Evolutionary conservation across 805 yeast species (phyloP), one percentile per base, ranked within the genome.

Genomic region (Naumovozyma castellii): DNA sequence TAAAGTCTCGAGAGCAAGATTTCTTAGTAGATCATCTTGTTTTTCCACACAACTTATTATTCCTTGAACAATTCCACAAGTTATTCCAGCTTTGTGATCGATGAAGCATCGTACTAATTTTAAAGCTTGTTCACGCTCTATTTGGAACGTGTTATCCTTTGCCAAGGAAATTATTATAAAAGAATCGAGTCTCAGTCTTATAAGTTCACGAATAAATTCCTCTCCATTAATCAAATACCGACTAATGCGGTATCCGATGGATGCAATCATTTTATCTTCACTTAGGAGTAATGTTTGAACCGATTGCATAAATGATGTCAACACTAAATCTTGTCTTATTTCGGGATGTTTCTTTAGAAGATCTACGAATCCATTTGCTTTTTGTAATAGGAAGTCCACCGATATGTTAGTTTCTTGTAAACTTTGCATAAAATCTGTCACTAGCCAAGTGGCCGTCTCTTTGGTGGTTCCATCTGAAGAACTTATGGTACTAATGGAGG

Each of bases 111-210:
- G 67, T 0, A 86, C 62, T 18, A 86, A 63, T 50, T 80, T 82
- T 25, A 90, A 52, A 0, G 94, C 92, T 51, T 87, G 86, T 35
- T 77, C 80, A 43, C 87, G 72, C 51, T 88, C 95, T 2, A 76
- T 59, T 18, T 75, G 71, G 41, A 53, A 60, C 2, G 75, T 57
- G 29, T 69, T 63, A 17, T 77, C 80, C 37, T 76, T 76, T 1
- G 83, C 69, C 27, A 90, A 61, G 0, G 94, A 71, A 13, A 76
- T 67, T 2, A 84, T 73, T 4, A 86, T 56, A 44, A 80, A 75
- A 2, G 75, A 68, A 42, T 85, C 84, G 3, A 84, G 54, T 42
- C 78, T 73, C 27, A 76, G 61, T 12, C 69, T 66, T 6, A 75
- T 63, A 45, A 87, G 62, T 2, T 69, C 59, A n/a, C 64, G 58